Evolutionary conservation across 78 protist genomes (phyloP).

Genomic region (Acrasis kona): DNA sequence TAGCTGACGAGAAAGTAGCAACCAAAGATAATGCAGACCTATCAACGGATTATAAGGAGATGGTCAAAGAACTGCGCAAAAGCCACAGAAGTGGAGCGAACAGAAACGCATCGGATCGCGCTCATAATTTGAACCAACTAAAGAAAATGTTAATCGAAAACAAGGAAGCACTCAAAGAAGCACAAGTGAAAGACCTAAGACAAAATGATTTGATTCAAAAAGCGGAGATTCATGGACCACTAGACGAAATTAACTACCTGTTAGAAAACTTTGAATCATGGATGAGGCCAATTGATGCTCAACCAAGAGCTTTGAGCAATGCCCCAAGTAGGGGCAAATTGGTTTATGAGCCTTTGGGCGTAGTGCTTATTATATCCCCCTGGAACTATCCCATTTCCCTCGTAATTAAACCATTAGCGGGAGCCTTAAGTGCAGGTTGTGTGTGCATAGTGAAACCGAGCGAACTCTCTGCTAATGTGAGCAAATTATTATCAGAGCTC

Average conservation of each 20-base stretch:
- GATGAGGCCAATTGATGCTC: conserved; percentile 7
- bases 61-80: too few species aligned
- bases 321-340: not conserved
- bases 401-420: conserved; percentile 33
- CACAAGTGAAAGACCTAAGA: not conserved
- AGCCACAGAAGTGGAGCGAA: too few species aligned
- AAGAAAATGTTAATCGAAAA: not conserved
- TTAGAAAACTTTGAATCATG: conserved; percentile 2
- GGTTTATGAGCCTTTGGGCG: conserved; percentile 75
- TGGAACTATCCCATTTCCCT: conserved; percentile 78
- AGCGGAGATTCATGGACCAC: not conserved
- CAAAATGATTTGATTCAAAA: not conserved
- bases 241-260: not conserved
- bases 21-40: too few species aligned
- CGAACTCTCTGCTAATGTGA: conserved; percentile 27
- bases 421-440: conserved; percentile 90
- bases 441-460: conserved; percentile 69
- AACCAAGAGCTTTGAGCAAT: not conserved
- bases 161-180: not conserved
- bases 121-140: not conserved
- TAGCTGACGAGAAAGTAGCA: too few species aligned
- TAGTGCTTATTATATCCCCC: conserved; percentile 77
- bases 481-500: conserved; percentile 12
- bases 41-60: too few species aligned
- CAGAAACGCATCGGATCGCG: too few species aligned